phyloP scores from a whole-genome alignment of 2,329 filamentous ascomycete genomes.

The Colletotrichum sp. region DNA sequence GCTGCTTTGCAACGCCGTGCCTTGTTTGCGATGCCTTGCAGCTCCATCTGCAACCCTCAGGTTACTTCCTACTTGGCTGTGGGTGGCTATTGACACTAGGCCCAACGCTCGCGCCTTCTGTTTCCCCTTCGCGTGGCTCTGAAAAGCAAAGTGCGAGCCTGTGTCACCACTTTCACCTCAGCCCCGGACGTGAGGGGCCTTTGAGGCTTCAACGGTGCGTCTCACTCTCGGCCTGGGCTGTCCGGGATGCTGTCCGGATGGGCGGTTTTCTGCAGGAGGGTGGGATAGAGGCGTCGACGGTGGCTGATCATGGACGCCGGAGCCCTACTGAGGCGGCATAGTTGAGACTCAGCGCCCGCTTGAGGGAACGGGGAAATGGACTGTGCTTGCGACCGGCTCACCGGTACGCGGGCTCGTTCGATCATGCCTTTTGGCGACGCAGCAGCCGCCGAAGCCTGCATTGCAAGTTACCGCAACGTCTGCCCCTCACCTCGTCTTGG shows the following conservation, averaged over 20 bases:
- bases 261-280: not conserved
- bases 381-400: not conserved
- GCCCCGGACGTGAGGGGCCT: not conserved
- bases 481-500: not conserved
- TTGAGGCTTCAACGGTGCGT: constrained; percentile 14
- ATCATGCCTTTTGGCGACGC: not conserved
- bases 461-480: not conserved
- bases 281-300: not conserved
- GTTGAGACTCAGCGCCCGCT: not conserved
- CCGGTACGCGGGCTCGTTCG: not conserved
- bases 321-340: not conserved
- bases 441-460: not conserved
- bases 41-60: not conserved
- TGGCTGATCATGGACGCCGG: constrained; percentile 1
- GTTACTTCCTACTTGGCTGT: not conserved
- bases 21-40: not conserved
- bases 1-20: not conserved
- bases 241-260: not conserved
- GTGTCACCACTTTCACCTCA: not conserved
- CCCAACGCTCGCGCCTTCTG: not conserved
- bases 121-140: not conserved
- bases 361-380: not conserved
- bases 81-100: not conserved
- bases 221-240: constrained; percentile 5
- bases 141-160: not conserved